Percentiles rank a stretch among this genome's conserved stretches.
phyloP scores from a whole-genome alignment of 345 rosid species.

The Carallia brachiata region DNA sequence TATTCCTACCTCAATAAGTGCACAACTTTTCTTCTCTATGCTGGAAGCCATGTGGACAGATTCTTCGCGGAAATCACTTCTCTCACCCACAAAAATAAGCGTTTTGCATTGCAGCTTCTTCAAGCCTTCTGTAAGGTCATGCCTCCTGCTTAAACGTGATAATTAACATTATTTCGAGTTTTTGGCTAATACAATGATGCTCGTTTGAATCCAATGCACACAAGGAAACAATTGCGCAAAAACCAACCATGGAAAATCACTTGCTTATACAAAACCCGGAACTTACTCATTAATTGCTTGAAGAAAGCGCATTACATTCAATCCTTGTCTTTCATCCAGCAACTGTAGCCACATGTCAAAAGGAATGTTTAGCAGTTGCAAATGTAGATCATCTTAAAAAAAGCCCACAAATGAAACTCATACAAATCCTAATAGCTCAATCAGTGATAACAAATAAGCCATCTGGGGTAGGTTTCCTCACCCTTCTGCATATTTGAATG shows the following conservation, averaged over 20 bases:
- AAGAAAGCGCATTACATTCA: conserved; percentile 61
- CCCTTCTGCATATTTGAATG: conserved; percentile 51
- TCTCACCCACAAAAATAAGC: conserved; percentile 61
- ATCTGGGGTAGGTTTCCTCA: conserved; percentile 22
- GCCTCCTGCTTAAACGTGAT: conserved; percentile 42
- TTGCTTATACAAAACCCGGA: neutral
- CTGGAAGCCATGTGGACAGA: conserved; percentile 46
- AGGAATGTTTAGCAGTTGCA: conserved; percentile 6
- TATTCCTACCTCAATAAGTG: conserved; percentile 53
- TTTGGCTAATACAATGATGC: neutral
- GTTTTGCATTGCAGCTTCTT: conserved; percentile 47
- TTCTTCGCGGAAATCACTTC: conserved; percentile 49
- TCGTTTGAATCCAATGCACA: neutral
- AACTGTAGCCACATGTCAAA: conserved; percentile 34
- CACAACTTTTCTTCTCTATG: conserved; percentile 43
- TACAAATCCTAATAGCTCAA: too few species aligned
- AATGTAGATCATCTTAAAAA: too few species aligned
- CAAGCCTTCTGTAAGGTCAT: conserved; percentile 51
- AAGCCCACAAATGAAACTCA: too few species aligned
- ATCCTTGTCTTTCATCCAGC: conserved; percentile 62
- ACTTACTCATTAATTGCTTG: conserved; percentile 56
- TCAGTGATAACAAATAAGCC: neutral
- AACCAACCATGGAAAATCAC: neutral
- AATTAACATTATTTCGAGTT: neutral
- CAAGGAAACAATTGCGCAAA: neutral